Evolutionary conservation across 2,329 filamentous ascomycete species (phyloP), one percentile per base, ranked within the genome.

Genomic region (Penicillium sp.): DNA sequence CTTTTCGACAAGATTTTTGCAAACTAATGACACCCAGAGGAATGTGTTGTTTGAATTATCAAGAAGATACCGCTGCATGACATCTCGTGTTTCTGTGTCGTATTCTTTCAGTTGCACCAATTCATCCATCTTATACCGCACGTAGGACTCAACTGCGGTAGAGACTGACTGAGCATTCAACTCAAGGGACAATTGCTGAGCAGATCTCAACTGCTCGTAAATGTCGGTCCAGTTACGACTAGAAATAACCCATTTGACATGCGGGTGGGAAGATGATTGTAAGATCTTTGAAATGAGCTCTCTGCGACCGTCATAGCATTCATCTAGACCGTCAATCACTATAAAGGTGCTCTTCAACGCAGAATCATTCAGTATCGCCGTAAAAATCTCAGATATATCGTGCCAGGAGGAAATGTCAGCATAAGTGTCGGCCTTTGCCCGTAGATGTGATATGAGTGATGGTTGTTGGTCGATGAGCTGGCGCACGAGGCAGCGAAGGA

Each of bases 401-500:
- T 5, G 5, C 26, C 26, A 30, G 9, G 9, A 5, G 9, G 5
- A 5, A 30, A 30, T 5, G 5, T 30, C 26, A 9, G 5, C 26
- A 30, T 5, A 5, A 30, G 9, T 30, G 9, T 30, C 26, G 26
- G 5, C 5, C 26, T 30, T 30, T 9, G 26, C 26, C 26, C 26
- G 26, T 5, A 30, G 5, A 9, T 30, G 9, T 30, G 26, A 30
- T 5, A 30, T 65, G 52, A 81, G 26, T 9, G 5, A 30, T 35
- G 26, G 47, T 28, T 50, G 47, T n/a, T 50, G 47, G 18, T 5
- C 16, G 1, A 74, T 52, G 0, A 83, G 66, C 9, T 73, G 33
- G 46, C 69, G 77, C 0, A 80, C 67, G 0, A 82, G 66, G 0
- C 79, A 76, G 0, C 74, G 71, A 1, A 81, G 61, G 0, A 80